phyloP scores from a whole-genome alignment of 495 filamentous ascomycete species.

The Neurospora discreta region DNA sequence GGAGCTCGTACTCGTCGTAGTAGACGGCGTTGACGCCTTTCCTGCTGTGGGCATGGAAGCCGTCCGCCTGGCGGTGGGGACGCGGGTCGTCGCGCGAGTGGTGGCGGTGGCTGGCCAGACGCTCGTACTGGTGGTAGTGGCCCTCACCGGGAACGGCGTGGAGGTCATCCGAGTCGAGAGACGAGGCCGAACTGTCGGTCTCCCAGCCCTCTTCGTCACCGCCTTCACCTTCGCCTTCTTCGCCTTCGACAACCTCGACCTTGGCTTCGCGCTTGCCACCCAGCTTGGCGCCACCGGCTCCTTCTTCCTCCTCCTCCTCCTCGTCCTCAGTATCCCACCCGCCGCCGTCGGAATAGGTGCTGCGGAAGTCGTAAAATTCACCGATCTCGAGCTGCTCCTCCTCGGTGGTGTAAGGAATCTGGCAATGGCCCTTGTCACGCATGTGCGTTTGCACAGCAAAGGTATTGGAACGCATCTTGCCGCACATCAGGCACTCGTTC shows the following conservation, averaged over 20 bases:
- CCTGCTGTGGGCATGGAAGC: conserved; percentile 63
- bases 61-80: conserved; percentile 55
- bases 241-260: conserved; percentile 20
- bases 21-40: conserved; percentile 58
- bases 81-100: conserved; percentile 53
- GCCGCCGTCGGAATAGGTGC: conserved; percentile 71
- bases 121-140: conserved; percentile 47
- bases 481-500: conserved; percentile 68
- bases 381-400: conserved; percentile 90
- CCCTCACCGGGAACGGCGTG: conserved; percentile 59
- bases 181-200: conserved; percentile 77
- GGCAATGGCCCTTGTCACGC: conserved; percentile 92
- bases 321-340: conserved; percentile 56
- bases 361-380: conserved; percentile 96
- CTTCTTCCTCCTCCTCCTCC: conserved; percentile 45
- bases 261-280: conserved; percentile 38
- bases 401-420: conserved; percentile 83
- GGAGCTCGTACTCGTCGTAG: conserved; percentile 83
- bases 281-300: conserved; percentile 48
- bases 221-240: conserved; percentile 31
- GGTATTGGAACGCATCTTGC: conserved; percentile 59
- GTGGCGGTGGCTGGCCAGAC: conserved; percentile 51
- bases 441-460: conserved; percentile 85
- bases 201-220: conserved; percentile 55
- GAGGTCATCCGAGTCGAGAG: conserved; percentile 66